Percentiles rank a stretch among this genome's conserved stretches.
phyloP scores from a whole-genome alignment of 176 grass and related monocot genomes.

The Coix lacrymajobi region DNA sequence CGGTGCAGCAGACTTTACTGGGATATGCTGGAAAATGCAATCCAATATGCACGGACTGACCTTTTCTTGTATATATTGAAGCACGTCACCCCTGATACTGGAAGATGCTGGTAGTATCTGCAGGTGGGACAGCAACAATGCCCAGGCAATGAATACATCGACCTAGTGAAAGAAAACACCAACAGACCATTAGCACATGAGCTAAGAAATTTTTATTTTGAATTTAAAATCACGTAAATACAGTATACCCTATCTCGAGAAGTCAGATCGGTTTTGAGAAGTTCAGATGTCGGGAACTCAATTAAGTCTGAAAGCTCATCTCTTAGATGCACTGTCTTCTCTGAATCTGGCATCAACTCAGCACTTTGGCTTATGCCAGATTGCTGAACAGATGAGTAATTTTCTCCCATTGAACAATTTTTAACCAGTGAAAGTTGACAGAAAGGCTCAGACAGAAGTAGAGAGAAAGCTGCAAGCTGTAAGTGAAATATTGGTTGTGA shows the following conservation, averaged over 20 bases:
- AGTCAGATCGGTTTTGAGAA: slow-evolving; percentile 67
- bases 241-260: slow-evolving; percentile 56
- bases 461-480: slow-evolving; percentile 70
- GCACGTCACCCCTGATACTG: slow-evolving; percentile 48
- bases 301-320: slow-evolving; percentile 72
- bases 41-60: slow-evolving; percentile 66
- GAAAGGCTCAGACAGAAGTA: slow-evolving; percentile 79
- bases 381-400: slow-evolving; percentile 8
- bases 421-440: slow-evolving; percentile 61
- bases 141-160: slow-evolving; percentile 75
- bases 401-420: slow-evolving; percentile 36
- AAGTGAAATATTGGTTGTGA: slow-evolving; percentile 62
- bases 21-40: slow-evolving; percentile 94
- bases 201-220: slow-evolving; percentile 6
- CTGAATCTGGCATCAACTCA: slow-evolving; percentile 40
- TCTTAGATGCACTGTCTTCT: slow-evolving; percentile 57
- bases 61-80: slow-evolving; percentile 82
- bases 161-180: slow-evolving; percentile 45
- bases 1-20: slow-evolving; percentile 39
- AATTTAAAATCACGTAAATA: not conserved
- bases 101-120: slow-evolving; percentile 53
- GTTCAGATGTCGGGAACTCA: slow-evolving; percentile 53
- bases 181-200: slow-evolving; percentile 14
- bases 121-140: slow-evolving; percentile 66
- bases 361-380: slow-evolving; percentile 33